A percentile compares a stretch with the other conserved stretches of the same genome.
Evolutionary conservation across 148 eudicot genomes (phyloP).

Genomic region (Euryodendron excelsum): DNA sequence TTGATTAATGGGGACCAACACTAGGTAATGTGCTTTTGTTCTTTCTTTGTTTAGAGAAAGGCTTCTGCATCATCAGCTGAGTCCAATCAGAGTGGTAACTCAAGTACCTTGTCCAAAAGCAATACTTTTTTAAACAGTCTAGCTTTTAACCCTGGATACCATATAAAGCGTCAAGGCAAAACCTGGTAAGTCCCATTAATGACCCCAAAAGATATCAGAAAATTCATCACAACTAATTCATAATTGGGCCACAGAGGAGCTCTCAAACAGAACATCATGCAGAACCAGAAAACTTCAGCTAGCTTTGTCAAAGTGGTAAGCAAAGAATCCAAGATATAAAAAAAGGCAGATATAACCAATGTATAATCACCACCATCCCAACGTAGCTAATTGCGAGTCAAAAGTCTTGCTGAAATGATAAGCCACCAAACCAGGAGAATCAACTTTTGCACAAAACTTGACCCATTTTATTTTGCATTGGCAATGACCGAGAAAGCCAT

Average conservation of each 20-base stretch:
- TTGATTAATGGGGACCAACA: no score
- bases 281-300: not conserved
- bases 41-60: no score
- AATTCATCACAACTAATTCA: not conserved
- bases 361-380: not conserved
- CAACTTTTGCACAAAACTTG: not conserved
- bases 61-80: no score
- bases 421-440: not conserved
- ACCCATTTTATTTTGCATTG: not conserved
- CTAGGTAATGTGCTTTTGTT: no score
- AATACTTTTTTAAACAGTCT: no score
- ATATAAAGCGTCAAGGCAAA: no score
- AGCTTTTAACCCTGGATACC: no score
- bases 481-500: not conserved
- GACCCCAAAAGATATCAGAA: not conserved
- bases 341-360: not conserved
- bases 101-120: no score
- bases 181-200: no score
- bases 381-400: not conserved
- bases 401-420: not conserved
- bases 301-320: not conserved
- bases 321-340: not conserved
- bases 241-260: not conserved
- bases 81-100: no score
- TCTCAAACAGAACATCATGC: not conserved